Conservation (phyloP, 257 asterid species). For the Nyctanthes arbortristis region DNA sequence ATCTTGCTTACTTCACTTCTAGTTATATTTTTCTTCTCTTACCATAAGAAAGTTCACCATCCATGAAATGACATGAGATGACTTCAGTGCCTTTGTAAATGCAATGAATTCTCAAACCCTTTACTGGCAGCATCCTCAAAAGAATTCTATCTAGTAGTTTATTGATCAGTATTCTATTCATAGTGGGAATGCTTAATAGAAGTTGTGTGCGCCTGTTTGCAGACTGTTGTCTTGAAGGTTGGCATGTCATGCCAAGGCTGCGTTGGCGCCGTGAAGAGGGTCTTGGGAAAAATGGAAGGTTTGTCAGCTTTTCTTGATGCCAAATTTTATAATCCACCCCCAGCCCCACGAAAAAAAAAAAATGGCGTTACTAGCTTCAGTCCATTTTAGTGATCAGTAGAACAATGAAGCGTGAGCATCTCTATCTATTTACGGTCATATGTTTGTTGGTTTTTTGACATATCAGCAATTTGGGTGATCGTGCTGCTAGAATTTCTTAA, state of each 20-base stretch:
- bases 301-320: constrained; percentile 21
- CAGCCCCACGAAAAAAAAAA: too few species aligned
- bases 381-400: not conserved
- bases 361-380: not conserved
- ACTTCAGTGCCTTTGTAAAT: not conserved
- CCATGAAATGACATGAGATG: not conserved
- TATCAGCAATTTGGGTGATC: not conserved
- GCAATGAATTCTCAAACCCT: not conserved
- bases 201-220: constrained; percentile 20
- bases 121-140: too few species aligned
- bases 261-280: constrained; percentile 87
- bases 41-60: too few species aligned
- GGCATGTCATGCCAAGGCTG: constrained; percentile 95
- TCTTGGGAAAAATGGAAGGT: constrained; percentile 89
- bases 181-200: not conserved
- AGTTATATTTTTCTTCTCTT: too few species aligned
- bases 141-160: not conserved
- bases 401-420: not conserved
- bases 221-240: constrained; percentile 95
- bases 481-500: not conserved
- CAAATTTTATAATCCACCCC: not conserved
- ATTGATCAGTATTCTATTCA: not conserved
- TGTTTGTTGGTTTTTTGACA: not conserved
- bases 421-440: not conserved
- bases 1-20: not conserved